Base-by-base conservation (phyloP, 495 filamentous ascomycete species). In the Aspergillus bridgeri region DNA sequence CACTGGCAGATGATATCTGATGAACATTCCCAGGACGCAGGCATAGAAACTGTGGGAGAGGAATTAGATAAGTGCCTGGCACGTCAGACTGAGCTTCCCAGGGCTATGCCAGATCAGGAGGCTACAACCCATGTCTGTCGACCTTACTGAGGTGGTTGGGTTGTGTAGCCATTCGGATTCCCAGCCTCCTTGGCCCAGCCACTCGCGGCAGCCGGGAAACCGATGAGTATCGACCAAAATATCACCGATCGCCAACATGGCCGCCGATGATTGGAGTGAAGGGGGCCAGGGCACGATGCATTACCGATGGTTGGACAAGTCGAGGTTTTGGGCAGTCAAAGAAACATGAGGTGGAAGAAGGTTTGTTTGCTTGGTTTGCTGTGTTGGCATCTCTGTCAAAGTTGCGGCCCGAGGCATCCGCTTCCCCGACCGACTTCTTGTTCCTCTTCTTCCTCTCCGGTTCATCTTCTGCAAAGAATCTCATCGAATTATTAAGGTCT, bases 101-200 rank as follows among this genome's bases (percentile, higher is more conserved):
- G 11, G 27, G 27, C 27, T 29, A 29, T 60, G 51, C 38, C 52
- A 51, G 19, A 42, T 51, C 45, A 11, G 23, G 51, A 7, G 20
- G 33, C 24, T 13, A 43, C 25, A 6, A n/a, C 25, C 42, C 19
- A 51, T 25, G 49, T 19, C 25, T 25, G 23, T 45, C 27, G 29
- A 47, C 45, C 29, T 21, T 27, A 45, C 48, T 27, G 58, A 50
- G 61, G 56, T 43, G 60, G 64, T 61, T 63, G 64, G 61, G 49
- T 51, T 57, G 24, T 54, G 42, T 56, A 44, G 52, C 49, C 53
- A 42, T 58, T 51, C 22, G 42, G 29, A n/a, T 38, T 50, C 51
- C 44, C 56, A 59, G 27, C 56, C 51, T 47, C 52, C 45, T 54
- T 48, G n/a, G 49, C 56, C 64, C 64, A 67, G 64, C 64, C 64